phyloP scores from a whole-genome alignment of 2,329 filamentous ascomycete genomes.

The Gnomoniopsis smithogilvyi region DNA sequence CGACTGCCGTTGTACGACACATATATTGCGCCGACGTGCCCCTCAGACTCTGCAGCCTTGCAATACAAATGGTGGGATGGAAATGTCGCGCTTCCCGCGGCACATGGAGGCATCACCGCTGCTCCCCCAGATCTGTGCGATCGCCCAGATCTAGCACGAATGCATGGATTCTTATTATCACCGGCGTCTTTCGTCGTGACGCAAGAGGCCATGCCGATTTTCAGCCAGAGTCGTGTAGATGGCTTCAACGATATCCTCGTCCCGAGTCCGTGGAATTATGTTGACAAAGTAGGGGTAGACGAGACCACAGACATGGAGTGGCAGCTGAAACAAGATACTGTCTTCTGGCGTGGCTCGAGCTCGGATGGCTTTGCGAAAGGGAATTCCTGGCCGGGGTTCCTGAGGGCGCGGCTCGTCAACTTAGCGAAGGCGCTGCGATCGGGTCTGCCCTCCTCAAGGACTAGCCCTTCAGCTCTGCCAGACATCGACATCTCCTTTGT shows the following conservation, averaged over 20 bases:
- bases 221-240: constrained; percentile 52
- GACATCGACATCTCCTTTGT: constrained; percentile 35
- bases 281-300: constrained; percentile 36
- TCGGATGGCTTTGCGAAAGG: constrained; percentile 46
- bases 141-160: constrained; percentile 43
- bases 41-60: constrained; percentile 42
- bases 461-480: not conserved
- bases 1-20: constrained; percentile 33
- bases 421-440: not conserved
- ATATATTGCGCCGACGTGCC: constrained; percentile 38
- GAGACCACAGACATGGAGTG: constrained; percentile 38
- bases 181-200: constrained; percentile 40
- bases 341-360: constrained; percentile 54
- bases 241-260: constrained; percentile 52
- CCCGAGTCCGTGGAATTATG: constrained; percentile 37
- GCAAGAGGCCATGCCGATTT: constrained; percentile 49
- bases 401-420: constrained; percentile 57
- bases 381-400: constrained; percentile 55
- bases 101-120: constrained; percentile 38
- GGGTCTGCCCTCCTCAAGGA: not conserved
- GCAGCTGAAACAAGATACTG: constrained; percentile 43
- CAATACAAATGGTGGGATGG: constrained; percentile 37
- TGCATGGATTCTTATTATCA: constrained; percentile 50
- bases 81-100: constrained; percentile 30
- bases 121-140: constrained; percentile 45